These are phyloP conservation scores for Chrysosporium keratinophilum DNA, from an alignment of 2,329 filamentous ascomycete species.

Conservation along the genomic window DNA sequence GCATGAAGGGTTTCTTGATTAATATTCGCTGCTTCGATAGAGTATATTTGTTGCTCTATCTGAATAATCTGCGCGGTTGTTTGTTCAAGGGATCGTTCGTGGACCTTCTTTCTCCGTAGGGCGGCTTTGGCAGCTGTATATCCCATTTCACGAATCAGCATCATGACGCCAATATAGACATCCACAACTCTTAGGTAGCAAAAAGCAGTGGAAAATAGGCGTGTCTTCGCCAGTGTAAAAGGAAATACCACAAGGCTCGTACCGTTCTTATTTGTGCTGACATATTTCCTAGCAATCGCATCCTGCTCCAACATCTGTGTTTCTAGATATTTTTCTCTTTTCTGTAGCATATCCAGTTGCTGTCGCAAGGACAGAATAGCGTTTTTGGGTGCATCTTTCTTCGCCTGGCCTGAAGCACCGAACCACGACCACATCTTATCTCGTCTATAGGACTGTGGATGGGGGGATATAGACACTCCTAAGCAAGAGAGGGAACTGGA, in stretches of 20 bases:
- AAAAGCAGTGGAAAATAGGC: not conserved
- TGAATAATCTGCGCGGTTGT: slow-evolving; percentile 82
- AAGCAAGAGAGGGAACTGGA: not conserved
- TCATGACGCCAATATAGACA: not conserved
- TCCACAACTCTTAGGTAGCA: not conserved
- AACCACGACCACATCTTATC: slow-evolving; percentile 76
- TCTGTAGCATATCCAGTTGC: slow-evolving; percentile 95
- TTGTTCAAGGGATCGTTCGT: slow-evolving; percentile 85
- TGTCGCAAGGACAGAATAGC: slow-evolving; percentile 79
- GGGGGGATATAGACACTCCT: not conserved
- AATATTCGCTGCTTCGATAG: slow-evolving; percentile 96
- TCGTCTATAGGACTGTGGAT: not conserved
- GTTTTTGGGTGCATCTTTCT: slow-evolving; percentile 92
- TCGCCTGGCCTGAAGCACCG: slow-evolving; percentile 70
- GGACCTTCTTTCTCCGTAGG: slow-evolving; percentile 84
- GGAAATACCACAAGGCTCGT: slow-evolving; percentile 29
- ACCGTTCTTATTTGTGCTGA: slow-evolving; percentile 85
- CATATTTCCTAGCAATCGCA: slow-evolving; percentile 74
- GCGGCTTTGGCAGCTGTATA: slow-evolving; percentile 74
- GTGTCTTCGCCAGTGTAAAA: not conserved
- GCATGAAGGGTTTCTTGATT: slow-evolving; percentile 91
- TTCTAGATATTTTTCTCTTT: slow-evolving; percentile 83
- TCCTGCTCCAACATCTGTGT: slow-evolving; percentile 92
- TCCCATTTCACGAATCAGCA: slow-evolving; percentile 1
- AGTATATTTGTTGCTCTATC: slow-evolving; percentile 88